These are phyloP conservation scores for Nannochloropsis gaditana DNA, from an alignment of 108 stramenopile genomes.

Conservation along the genomic window DNA sequence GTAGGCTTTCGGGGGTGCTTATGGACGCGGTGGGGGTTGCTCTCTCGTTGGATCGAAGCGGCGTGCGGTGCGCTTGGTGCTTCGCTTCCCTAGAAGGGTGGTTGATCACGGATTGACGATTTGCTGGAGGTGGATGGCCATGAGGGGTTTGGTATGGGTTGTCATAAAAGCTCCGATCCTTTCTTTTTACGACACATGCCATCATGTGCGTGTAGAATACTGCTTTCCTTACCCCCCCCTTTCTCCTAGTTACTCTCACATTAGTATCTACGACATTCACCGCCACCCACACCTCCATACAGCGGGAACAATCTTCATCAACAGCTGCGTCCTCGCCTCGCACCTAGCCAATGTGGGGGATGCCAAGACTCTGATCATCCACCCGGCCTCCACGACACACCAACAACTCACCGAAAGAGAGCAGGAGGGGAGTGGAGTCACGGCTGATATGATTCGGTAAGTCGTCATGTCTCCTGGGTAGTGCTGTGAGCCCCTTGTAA, in stretches of 20 bases:
- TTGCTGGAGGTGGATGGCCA: too few species aligned
- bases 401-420: conserved; percentile 24
- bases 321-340: conserved; percentile 59
- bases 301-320: conserved; percentile 68
- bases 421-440: background rate
- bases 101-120: too few species aligned
- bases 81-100: too few species aligned
- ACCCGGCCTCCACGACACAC: conserved; percentile 81
- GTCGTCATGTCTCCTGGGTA: too few species aligned
- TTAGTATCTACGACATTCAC: conserved; percentile 10
- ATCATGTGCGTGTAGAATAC: background rate
- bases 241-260: too few species aligned
- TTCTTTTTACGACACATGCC: background rate
- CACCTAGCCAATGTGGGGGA: conserved; percentile 92
- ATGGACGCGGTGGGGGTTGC: background rate
- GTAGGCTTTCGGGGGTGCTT: background rate
- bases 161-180: background rate
- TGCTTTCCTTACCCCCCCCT: too few species aligned
- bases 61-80: too few species aligned
- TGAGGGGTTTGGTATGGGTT: too few species aligned
- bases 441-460: background rate
- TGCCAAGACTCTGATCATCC: conserved; percentile 67
- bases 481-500: too few species aligned
- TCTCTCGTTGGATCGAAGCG: background rate
- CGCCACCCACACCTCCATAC: conserved; percentile 10